Percentiles rank a stretch among this genome's conserved stretches.
Conservation (phyloP, 148 eudicot genomes). For the Vaccinium myrtillus region DNA sequence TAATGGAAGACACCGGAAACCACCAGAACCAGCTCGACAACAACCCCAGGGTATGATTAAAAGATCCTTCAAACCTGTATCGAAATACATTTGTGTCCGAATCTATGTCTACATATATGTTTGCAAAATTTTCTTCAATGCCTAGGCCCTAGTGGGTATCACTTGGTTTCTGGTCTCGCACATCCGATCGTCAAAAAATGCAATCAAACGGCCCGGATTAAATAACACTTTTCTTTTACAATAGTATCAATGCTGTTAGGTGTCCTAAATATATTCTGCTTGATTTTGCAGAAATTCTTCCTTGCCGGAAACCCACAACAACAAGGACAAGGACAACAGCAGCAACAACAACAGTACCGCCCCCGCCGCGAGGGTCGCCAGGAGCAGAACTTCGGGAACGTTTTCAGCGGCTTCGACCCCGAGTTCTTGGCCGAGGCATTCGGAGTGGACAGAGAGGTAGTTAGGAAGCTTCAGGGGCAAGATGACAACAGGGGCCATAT, state of each 20-base stretch:
- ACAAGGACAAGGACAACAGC: slow-evolving; percentile 23
- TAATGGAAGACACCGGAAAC: slow-evolving; percentile 49
- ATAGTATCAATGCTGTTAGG: no score
- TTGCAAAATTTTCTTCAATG: no score
- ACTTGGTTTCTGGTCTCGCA: no score
- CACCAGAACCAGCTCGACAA: slow-evolving; percentile 70
- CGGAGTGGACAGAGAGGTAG: slow-evolving; percentile 46
- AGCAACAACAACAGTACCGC: neutral
- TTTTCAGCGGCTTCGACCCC: slow-evolving; percentile 51
- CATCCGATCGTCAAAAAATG: no score
- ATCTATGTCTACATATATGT: no score
- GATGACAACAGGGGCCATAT: slow-evolving; percentile 66
- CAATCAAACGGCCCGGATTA: no score
- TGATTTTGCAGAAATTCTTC: slow-evolving; percentile 54
- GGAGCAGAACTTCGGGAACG: slow-evolving; percentile 29
- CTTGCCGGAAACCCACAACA: slow-evolving; percentile 68
- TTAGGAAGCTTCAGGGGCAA: slow-evolving; percentile 37
- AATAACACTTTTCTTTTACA: no score
- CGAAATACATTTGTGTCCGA: neutral
- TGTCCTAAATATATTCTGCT: neutral
- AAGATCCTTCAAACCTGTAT: neutral
- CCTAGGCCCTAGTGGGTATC: no score
- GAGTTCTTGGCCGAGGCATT: slow-evolving; percentile 45
- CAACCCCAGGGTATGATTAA: slow-evolving; percentile 48
- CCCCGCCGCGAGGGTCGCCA: neutral